Percentiles rank a stretch among this genome's conserved stretches.
Conservation (phyloP, 1,284 basidiomycete genomes). For the Moesziomyces globuligerus region DNA sequence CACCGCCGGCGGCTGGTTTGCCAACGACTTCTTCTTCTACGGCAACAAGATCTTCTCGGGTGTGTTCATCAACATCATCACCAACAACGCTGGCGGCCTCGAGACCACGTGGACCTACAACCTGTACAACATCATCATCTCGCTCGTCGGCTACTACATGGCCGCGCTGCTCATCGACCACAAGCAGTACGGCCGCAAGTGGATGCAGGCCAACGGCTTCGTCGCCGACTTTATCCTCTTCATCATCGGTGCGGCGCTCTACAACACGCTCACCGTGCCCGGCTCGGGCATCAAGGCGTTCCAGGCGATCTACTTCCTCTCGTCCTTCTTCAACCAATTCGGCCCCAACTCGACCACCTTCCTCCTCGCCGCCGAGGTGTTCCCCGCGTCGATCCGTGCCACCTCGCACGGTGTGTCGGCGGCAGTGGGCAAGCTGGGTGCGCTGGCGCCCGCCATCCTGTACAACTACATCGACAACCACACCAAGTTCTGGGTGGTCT, state of each 20-base stretch:
- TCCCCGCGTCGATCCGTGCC: slow-evolving; percentile 67
- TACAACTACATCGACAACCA: slow-evolving; percentile 68
- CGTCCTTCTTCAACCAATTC: slow-evolving; percentile 72
- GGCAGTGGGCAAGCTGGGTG: slow-evolving; percentile 68
- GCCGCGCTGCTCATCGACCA: slow-evolving; percentile 72
- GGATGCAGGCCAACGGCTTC: slow-evolving; percentile 72
- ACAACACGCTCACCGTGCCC: slow-evolving; percentile 64
- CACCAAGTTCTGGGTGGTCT: slow-evolving; percentile 72
- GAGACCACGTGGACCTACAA: slow-evolving; percentile 72
- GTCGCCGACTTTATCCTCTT: slow-evolving; percentile 70
- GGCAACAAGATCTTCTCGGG: slow-evolving; percentile 67
- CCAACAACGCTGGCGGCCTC: slow-evolving; percentile 66
- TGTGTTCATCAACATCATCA: slow-evolving; percentile 68
- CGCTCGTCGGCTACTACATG: slow-evolving; percentile 71
- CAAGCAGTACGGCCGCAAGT: slow-evolving; percentile 69
- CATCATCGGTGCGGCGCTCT: slow-evolving; percentile 68
- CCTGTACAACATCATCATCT: slow-evolving; percentile 70
- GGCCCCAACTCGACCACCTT: slow-evolving; percentile 70
- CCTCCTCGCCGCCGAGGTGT: slow-evolving; percentile 67
- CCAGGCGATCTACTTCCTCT: slow-evolving; percentile 71
- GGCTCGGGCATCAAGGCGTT: slow-evolving; percentile 68
- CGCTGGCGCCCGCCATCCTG: slow-evolving; percentile 66
- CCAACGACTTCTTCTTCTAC: slow-evolving; percentile 72
- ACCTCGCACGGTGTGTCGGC: slow-evolving; percentile 68
- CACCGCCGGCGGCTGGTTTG: slow-evolving; percentile 71